Percentiles rank a stretch among this genome's conserved stretches.
Evolutionary conservation across 129 eudicot genomes (phyloP).

Genomic region (Cynara cardunculus): DNA sequence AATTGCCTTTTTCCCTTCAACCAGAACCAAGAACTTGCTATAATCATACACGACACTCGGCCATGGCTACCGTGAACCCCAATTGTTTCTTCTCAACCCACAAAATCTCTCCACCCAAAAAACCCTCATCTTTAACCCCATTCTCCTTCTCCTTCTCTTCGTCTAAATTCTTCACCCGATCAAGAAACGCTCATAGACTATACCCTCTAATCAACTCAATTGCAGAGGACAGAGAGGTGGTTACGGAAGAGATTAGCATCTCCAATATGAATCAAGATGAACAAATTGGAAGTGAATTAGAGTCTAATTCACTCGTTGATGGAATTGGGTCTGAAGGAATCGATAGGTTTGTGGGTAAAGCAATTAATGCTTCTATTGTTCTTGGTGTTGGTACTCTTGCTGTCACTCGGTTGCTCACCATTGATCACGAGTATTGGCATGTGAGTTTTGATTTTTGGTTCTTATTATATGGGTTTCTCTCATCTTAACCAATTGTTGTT

Average conservation of each 20-base stretch:
- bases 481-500: background rate
- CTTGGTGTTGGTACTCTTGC: slow-evolving; percentile 78
- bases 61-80: slow-evolving; percentile 32
- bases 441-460: slow-evolving; percentile 35
- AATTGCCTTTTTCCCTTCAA: background rate
- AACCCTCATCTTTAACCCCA: slow-evolving; percentile 14
- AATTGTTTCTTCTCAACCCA: slow-evolving; percentile 7
- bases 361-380: slow-evolving; percentile 74
- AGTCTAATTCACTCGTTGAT: background rate
- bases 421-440: slow-evolving; percentile 90
- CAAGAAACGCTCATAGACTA: slow-evolving; percentile 7
- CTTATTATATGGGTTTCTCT: background rate
- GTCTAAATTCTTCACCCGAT: slow-evolving; percentile 10
- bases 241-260: slow-evolving; percentile 20
- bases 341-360: slow-evolving; percentile 39
- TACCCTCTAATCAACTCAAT: slow-evolving; percentile 25
- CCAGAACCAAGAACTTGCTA: background rate
- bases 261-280: slow-evolving; percentile 18
- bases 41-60: slow-evolving; percentile 28
- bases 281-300: slow-evolving; percentile 7
- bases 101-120: slow-evolving; percentile 12
- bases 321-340: slow-evolving; percentile 11
- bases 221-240: slow-evolving; percentile 44
- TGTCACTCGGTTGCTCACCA: slow-evolving; percentile 75
- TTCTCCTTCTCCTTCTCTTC: slow-evolving; percentile 6